phyloP scores from a whole-genome alignment of 139 green algal species.

The Chlamydomonas eustigma region DNA sequence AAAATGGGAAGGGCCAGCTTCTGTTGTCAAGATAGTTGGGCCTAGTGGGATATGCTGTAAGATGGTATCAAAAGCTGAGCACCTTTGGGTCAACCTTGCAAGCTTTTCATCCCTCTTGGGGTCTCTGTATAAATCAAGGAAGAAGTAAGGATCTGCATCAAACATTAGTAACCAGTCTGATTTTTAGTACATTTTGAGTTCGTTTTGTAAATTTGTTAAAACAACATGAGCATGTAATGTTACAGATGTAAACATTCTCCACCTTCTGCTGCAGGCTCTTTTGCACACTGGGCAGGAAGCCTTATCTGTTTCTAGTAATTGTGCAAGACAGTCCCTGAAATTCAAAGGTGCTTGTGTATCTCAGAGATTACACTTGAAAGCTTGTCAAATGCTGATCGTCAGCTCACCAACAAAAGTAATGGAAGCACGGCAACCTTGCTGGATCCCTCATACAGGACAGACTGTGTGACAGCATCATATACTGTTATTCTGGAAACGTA shows the following conservation, averaged over 20 bases:
- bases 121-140: no score
- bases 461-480: slow-evolving; percentile 21
- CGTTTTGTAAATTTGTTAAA: no score
- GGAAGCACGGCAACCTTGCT: slow-evolving; percentile 38
- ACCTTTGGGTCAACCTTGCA: slow-evolving; percentile 1
- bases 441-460: slow-evolving; percentile 36
- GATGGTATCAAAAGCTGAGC: background rate
- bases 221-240: no score
- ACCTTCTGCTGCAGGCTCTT: slow-evolving; percentile 6
- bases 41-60: no score
- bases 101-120: slow-evolving; percentile 25
- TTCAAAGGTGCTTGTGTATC: no score
- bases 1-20: no score
- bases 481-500: no score
- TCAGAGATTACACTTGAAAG: no score
- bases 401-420: slow-evolving; percentile 50
- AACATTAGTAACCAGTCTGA: background rate
- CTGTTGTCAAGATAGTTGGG: no score
- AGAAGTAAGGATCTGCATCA: no score
- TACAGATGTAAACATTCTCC: no score
- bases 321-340: slow-evolving; percentile 27
- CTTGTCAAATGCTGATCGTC: no score
- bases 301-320: slow-evolving; percentile 16
- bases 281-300: slow-evolving; percentile 37
- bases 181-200: background rate